Conservation (phyloP, 768 basidiomycete species). For the Thelephora ganbajun region DNA sequence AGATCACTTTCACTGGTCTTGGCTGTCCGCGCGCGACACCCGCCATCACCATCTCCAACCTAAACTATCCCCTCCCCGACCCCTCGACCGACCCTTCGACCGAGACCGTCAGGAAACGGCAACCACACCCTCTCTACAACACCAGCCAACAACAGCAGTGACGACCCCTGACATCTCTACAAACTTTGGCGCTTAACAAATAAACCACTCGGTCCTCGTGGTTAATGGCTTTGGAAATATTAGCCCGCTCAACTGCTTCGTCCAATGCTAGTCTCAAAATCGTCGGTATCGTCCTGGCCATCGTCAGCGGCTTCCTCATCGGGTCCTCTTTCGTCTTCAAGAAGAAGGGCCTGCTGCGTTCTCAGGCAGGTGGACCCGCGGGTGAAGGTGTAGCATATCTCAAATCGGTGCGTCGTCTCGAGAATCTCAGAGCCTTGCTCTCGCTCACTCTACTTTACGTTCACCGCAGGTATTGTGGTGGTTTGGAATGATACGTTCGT, state of each 20-base stretch:
- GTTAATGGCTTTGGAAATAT: too few species aligned
- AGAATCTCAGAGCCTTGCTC: not conserved
- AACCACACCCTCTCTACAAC: too few species aligned
- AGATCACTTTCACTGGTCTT: too few species aligned
- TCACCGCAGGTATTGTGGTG: conserved; percentile 63
- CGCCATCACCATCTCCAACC: too few species aligned
- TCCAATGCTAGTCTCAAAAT: conserved; percentile 25
- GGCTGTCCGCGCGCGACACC: too few species aligned
- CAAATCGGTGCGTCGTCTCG: conserved; percentile 56
- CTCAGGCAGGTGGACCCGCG: conserved; percentile 65
- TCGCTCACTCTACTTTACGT: not conserved
- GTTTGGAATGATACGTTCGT: conserved; percentile 79
- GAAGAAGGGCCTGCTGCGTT: conserved; percentile 82
- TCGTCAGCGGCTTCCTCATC: conserved; percentile 75
- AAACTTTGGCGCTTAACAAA: too few species aligned
- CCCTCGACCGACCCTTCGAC: too few species aligned
- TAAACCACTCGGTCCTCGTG: conserved; percentile 2
- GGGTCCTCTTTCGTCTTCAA: conserved; percentile 94
- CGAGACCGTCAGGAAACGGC: too few species aligned
- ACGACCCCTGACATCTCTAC: too few species aligned
- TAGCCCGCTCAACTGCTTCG: too few species aligned
- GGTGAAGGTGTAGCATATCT: conserved; percentile 91
- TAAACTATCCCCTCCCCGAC: too few species aligned
- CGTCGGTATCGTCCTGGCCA: conserved; percentile 65
- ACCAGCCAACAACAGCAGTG: too few species aligned